phyloP scores from a whole-genome alignment of 371 early-diverging fungal species.

The Mortierella sp. region DNA sequence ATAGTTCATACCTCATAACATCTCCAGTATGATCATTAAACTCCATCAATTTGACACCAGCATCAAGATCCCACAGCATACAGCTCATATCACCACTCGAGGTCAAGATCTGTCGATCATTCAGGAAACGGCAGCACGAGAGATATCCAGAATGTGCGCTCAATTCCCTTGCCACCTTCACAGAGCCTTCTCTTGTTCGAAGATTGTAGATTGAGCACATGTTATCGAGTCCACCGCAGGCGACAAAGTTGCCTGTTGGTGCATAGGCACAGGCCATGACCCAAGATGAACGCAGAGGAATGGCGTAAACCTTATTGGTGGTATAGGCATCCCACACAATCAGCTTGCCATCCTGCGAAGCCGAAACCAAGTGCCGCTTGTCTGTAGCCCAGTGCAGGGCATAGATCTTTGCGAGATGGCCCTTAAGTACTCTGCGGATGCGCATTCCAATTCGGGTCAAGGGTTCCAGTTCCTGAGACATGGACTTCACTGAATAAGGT shows the following conservation, averaged over 20 bases:
- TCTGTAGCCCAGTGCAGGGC: constrained; percentile 99
- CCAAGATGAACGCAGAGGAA: constrained; percentile 98
- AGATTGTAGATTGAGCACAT: constrained; percentile 97
- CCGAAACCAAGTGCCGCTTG: constrained; percentile 95
- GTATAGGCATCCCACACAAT: constrained; percentile 99
- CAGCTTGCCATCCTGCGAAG: constrained; percentile 98
- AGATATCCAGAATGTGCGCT: constrained; percentile 97
- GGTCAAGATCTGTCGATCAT: constrained; percentile 95
- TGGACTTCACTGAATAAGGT: constrained; percentile 54
- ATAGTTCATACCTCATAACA: constrained; percentile 87
- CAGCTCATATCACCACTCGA: constrained; percentile 98
- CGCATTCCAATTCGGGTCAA: constrained; percentile 94
- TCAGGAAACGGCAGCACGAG: constrained; percentile 95
- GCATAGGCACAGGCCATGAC: constrained; percentile 99
- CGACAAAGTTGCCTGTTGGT: constrained; percentile 98
- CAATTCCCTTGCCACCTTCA: constrained; percentile 94
- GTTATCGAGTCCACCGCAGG: constrained; percentile 99
- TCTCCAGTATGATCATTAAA: constrained; percentile 98
- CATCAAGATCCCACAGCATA: constrained; percentile 99
- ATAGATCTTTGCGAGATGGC: constrained; percentile 98
- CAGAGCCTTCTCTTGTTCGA: constrained; percentile 89
- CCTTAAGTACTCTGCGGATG: constrained; percentile 95
- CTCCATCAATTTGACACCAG: constrained; percentile 92
- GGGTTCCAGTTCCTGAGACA: constrained; percentile 75
- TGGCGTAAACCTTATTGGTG: constrained; percentile 98